Evolutionary conservation across 2,329 filamentous ascomycete species (phyloP), one percentile per base, ranked within the genome.

Genomic region (Aspergillus fijiensis): DNA sequence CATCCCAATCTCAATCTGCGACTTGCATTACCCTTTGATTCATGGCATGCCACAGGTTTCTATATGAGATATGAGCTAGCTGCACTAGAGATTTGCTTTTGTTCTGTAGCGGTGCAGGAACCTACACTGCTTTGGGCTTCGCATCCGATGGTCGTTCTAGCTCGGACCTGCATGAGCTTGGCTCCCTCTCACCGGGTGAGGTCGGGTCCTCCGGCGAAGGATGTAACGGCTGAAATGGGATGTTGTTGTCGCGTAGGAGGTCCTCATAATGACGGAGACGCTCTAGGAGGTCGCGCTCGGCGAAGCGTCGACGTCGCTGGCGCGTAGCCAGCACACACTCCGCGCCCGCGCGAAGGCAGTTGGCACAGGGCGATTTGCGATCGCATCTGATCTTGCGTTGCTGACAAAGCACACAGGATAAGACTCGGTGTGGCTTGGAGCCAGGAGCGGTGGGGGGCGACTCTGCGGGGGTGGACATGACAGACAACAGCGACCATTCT

Each of bases 321-420:
- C 66, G 65, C 1, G 64, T 85, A 77, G 64, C 84, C 75, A 73
- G 77, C 4, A 82, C 67, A 23, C 63, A 92, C 65, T 89, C 84
- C 33, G 82, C 82, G 23, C 81, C 77, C 55, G 84, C 82, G 74
- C 84, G 88, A 70, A 86, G 78, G 70, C 89, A 91, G 74, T 89
- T 88, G 67, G 83, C 80, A 70, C 89, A 92, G 16, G 89, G 89
- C 74, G 87, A 87, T 66, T 83, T 85, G 74, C 88, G 89, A 74
- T 91, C 87, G 74, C 89, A 92, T 61, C 87, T 87, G 48, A 92
- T 84, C 73, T 92, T 92, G 62, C 89, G 85, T 72, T 90, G 88
- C 71, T 92, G 89, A 70, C 90, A 94, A 21, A 87, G 81, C 14
- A 91, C 82, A 69, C 90, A 94, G 42, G 84, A 67, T 12, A 72